Evolutionary conservation across 768 basidiomycete species (phyloP).

Genomic region (Tremella fuciformis): DNA sequence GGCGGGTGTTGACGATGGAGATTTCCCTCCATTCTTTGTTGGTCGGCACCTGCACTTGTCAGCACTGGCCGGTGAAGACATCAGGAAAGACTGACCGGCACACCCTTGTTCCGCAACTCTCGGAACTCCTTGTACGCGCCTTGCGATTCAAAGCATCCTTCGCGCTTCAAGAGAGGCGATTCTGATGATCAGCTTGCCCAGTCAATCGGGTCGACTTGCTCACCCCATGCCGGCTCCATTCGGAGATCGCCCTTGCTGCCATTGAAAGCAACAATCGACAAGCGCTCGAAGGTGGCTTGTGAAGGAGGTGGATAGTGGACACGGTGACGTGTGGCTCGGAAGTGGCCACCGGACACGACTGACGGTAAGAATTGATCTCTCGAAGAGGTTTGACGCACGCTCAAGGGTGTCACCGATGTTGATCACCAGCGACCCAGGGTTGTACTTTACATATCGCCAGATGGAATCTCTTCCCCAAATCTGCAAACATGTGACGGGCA

Average conservation of each 20-base stretch:
- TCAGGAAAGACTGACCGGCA: conserved; percentile 28
- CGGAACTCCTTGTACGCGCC: conserved; percentile 49
- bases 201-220: conserved; percentile 9
- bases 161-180: conserved; percentile 48
- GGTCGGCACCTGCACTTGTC: conserved; percentile 26
- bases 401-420: conserved; percentile 47
- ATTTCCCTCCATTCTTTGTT: conserved; percentile 47
- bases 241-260: conserved; percentile 26
- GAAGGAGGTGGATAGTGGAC: conserved; percentile 31
- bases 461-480: conserved; percentile 38
- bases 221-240: conserved; percentile 31
- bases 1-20: conserved; percentile 36
- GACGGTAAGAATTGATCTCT: no score
- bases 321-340: conserved; percentile 25
- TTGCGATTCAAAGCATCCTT: conserved; percentile 45
- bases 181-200: conserved; percentile 9
- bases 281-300: conserved; percentile 24
- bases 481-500: conserved; percentile 41
- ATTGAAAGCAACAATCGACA: conserved; percentile 35
- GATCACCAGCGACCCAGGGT: conserved; percentile 38
- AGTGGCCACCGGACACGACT: conserved; percentile 30
- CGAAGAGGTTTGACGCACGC: conserved; percentile 12
- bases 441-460: conserved; percentile 43
- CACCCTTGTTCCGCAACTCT: conserved; percentile 33
- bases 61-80: neutral